Evolutionary conservation across 164 flowering plant genomes (phyloP).

Genomic region (Vitis amurensis): DNA sequence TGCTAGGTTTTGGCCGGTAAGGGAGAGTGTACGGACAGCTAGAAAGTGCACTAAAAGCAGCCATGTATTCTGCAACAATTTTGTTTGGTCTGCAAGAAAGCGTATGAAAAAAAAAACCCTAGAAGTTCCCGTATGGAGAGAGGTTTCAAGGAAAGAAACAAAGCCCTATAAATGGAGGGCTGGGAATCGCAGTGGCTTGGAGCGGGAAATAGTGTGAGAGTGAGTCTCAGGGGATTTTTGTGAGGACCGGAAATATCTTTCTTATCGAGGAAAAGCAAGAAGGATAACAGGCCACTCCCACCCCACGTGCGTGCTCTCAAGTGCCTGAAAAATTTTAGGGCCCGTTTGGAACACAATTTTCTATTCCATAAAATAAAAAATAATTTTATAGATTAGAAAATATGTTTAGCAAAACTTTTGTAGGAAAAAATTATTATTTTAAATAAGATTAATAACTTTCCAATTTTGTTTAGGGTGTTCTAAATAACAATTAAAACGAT

Average conservation of each 20-base stretch:
- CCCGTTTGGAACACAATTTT: too few relatives aligned
- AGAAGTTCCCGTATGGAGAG: constrained; percentile 5
- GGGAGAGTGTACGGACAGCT: constrained; percentile 43
- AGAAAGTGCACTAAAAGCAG: constrained; percentile 56
- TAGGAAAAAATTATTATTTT: too few relatives aligned
- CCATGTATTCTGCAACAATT: constrained; percentile 32
- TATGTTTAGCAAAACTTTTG: too few relatives aligned
- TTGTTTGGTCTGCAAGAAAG: constrained; percentile 4
- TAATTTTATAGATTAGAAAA: too few relatives aligned
- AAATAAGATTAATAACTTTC: too few relatives aligned
- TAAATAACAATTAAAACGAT: too few relatives aligned
- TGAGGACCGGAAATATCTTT: constrained; percentile 14
- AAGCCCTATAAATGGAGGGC: constrained; percentile 4
- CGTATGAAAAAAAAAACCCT: constrained; percentile 7
- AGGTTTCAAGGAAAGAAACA: not conserved
- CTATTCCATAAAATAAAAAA: too few relatives aligned
- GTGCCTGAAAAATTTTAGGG: not conserved
- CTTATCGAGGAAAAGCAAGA: constrained; percentile 7
- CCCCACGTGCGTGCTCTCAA: not conserved
- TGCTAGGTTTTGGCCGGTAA: constrained; percentile 28
- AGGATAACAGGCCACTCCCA: not conserved
- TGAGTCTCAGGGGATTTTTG: not conserved
- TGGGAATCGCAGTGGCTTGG: not conserved
- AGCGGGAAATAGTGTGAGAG: constrained; percentile 12
- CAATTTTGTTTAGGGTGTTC: too few relatives aligned